Percentiles rank a stretch among this genome's conserved stretches.
These are phyloP conservation scores for Chondrostereum purpureum DNA, from an alignment of 1,284 basidiomycete genomes.

Conservation along the genomic window DNA sequence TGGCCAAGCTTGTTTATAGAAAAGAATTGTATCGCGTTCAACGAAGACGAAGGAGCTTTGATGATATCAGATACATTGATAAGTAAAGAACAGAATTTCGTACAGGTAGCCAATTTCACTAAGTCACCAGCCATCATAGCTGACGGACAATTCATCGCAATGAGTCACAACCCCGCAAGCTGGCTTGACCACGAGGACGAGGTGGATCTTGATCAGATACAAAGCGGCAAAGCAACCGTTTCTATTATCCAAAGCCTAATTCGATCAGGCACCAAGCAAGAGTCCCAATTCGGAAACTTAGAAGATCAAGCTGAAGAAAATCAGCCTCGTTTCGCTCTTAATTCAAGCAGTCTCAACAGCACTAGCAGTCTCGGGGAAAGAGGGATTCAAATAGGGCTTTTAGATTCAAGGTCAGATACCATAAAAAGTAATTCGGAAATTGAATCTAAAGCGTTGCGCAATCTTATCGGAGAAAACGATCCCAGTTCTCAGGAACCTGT, in stretches of 20 bases:
- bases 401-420: too few relatives aligned
- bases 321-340: neutral
- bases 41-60: neutral
- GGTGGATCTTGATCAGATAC: constrained; percentile 1
- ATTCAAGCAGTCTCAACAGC: too few relatives aligned
- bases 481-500: too few relatives aligned
- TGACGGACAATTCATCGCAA: constrained; percentile 15
- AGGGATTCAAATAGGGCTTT: too few relatives aligned
- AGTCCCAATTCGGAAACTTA: neutral
- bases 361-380: too few relatives aligned
- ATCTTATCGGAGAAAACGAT: constrained; percentile 1
- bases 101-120: constrained; percentile 20
- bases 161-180: constrained; percentile 11
- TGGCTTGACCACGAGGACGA: constrained; percentile 14
- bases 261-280: constrained; percentile 8
- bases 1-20: constrained; percentile 9
- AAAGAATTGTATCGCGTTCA: neutral
- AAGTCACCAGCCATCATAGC: constrained; percentile 12
- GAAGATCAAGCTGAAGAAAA: neutral
- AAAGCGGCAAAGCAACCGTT: too few relatives aligned
- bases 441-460: constrained; percentile 12
- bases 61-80: constrained; percentile 19
- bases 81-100: constrained; percentile 6
- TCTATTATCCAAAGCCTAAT: too few relatives aligned
- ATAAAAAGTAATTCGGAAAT: constrained; percentile 2